Conservation (phyloP, 306 rosid genomes). For the Rosa rugosa region DNA sequence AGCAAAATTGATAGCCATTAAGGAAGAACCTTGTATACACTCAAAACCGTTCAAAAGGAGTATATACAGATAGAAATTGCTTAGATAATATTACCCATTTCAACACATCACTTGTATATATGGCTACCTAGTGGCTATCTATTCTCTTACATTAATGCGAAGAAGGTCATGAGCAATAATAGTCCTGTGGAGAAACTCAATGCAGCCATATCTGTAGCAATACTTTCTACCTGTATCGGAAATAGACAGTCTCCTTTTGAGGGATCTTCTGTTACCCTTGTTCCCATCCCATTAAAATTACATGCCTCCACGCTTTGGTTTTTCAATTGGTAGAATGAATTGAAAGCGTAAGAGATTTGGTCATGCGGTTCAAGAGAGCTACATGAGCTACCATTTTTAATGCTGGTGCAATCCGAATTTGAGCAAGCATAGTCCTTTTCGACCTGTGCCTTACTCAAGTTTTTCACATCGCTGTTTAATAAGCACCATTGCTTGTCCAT, state of each 20-base stretch:
- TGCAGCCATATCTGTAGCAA: not conserved
- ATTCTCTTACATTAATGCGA: not conserved
- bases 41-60: not conserved
- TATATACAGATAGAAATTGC: not conserved
- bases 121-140: not conserved
- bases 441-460: not conserved
- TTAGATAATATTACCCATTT: not conserved
- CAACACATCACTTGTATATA: not conserved
- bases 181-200: not conserved
- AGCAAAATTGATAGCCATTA: no score
- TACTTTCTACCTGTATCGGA: not conserved
- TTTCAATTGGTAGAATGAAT: not conserved
- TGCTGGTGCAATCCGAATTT: slow-evolving; percentile 2
- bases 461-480: slow-evolving; percentile 5
- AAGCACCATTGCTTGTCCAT: slow-evolving; percentile 11
- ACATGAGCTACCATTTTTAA: not conserved
- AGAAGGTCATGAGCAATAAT: not conserved
- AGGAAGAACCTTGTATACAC: no score
- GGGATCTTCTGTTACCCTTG: not conserved
- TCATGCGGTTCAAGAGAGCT: not conserved
- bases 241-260: not conserved
- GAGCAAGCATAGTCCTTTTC: slow-evolving; percentile 8
- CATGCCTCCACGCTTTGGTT: not conserved
- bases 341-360: not conserved
- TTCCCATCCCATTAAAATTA: slow-evolving; percentile 1